These are phyloP conservation scores for Penicillium nordicum DNA, from an alignment of 2,329 filamentous ascomycete species.

Conservation along the genomic window DNA sequence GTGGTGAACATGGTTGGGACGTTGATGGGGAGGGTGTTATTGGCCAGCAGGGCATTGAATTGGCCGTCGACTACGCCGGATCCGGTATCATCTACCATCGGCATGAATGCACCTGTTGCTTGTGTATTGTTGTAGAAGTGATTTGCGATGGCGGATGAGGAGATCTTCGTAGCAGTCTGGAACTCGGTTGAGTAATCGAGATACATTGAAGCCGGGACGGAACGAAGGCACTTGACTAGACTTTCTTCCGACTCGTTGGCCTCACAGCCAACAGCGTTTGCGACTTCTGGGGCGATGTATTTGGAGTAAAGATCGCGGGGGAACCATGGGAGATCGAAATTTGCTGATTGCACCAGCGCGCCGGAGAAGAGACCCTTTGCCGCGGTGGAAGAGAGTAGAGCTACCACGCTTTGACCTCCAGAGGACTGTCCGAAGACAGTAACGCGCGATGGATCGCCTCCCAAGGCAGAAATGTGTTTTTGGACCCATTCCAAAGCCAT, in stretches of 20 bases:
- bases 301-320: constrained; percentile 23
- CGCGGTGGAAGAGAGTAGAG: constrained; percentile 25
- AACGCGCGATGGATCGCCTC: constrained; percentile 30
- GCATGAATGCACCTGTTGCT: constrained; percentile 21
- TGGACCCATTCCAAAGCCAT: constrained; percentile 28
- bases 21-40: constrained; percentile 20
- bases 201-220: constrained; percentile 20
- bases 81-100: constrained; percentile 26
- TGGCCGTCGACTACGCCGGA: constrained; percentile 28
- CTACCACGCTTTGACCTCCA: constrained; percentile 52
- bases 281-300: constrained; percentile 19
- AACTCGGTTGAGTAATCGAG: constrained; percentile 23
- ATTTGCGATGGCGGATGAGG: constrained; percentile 8
- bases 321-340: constrained; percentile 27
- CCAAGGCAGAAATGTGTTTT: constrained; percentile 26
- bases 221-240: constrained; percentile 23
- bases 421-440: constrained; percentile 39
- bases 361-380: constrained; percentile 28
- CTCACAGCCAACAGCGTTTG: constrained; percentile 24
- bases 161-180: constrained; percentile 2
- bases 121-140: constrained; percentile 18
- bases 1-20: constrained; percentile 30
- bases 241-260: constrained; percentile 7
- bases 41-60: constrained; percentile 23
- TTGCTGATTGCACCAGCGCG: constrained; percentile 28